These are phyloP conservation scores for Suillus placidus DNA, from an alignment of 768 basidiomycete species.

Conservation along the genomic window DNA sequence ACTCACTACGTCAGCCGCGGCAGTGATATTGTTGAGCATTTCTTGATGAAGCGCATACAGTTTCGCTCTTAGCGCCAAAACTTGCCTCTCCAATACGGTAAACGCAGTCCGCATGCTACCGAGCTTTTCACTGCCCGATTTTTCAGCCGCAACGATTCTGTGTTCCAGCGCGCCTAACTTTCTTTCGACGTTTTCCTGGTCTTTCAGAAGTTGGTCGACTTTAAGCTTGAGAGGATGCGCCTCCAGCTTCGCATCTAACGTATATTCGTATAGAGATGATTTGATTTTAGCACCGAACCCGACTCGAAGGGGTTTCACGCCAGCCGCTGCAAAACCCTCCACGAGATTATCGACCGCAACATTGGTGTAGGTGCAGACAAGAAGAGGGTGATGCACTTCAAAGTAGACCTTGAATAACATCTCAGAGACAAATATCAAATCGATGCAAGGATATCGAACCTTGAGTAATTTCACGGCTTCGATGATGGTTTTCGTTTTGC, in stretches of 20 bases:
- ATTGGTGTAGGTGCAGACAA: constrained; percentile 95
- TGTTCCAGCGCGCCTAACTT: constrained; percentile 30
- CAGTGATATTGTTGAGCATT: constrained; percentile 67
- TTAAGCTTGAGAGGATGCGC: constrained; percentile 56
- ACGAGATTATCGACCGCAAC: constrained; percentile 91
- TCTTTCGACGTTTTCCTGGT: constrained; percentile 36
- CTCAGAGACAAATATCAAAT: background rate
- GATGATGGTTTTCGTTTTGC: constrained; percentile 93
- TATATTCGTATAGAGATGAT: constrained; percentile 54
- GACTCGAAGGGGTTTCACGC: constrained; percentile 76
- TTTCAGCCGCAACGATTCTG: constrained; percentile 25
- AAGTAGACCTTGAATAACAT: constrained; percentile 60
- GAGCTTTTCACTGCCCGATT: constrained; percentile 26
- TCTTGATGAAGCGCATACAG: constrained; percentile 57
- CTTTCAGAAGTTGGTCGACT: constrained; percentile 44
- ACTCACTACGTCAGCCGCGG: constrained; percentile 73
- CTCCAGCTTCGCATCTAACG: constrained; percentile 65
- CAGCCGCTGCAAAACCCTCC: constrained; percentile 62
- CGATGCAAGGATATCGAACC: constrained; percentile 34
- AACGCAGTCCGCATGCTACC: constrained; percentile 32
- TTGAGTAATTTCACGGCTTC: constrained; percentile 82
- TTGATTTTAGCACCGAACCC: constrained; percentile 66
- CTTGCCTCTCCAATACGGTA: constrained; percentile 33
- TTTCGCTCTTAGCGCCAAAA: constrained; percentile 41
- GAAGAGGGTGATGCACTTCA: constrained; percentile 77